Percentiles rank a stretch among this genome's conserved stretches.
Conservation (phyloP, 208 protist species). For the Leishmania gerbilli region DNA sequence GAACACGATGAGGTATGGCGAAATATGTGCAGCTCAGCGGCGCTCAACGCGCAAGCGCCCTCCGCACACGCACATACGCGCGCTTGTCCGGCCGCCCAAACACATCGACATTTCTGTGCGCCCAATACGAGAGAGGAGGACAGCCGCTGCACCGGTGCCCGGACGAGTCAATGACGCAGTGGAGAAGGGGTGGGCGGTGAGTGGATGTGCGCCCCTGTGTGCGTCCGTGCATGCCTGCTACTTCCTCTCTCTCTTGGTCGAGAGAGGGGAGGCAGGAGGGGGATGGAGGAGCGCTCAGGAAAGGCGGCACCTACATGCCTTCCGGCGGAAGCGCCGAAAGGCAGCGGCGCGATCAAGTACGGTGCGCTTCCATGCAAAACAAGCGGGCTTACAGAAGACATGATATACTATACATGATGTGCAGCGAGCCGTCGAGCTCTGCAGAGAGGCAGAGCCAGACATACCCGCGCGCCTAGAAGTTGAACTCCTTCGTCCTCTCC, state of each 20-base stretch:
- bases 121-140: too few relatives aligned
- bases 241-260: too few relatives aligned
- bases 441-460: background rate
- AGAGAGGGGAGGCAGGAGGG: too few relatives aligned
- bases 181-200: background rate
- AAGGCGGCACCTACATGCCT: background rate
- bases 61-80: too few relatives aligned
- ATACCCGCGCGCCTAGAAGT: background rate
- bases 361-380: background rate
- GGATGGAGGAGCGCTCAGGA: background rate
- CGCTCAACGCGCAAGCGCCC: too few relatives aligned
- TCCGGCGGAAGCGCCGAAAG: background rate
- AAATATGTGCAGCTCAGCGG: too few relatives aligned
- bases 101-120: too few relatives aligned
- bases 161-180: too few relatives aligned
- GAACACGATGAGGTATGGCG: too few relatives aligned
- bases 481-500: slow-evolving; percentile 3
- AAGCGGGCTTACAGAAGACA: background rate
- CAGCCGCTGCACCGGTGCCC: too few relatives aligned
- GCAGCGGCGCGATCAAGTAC: background rate
- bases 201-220: background rate
- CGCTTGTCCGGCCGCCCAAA: too few relatives aligned
- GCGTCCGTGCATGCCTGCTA: too few relatives aligned
- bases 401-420: background rate
- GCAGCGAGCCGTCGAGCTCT: background rate